Base-by-base conservation (phyloP, 305 asterid genomes). In the Fraxinus angustifolia region DNA sequence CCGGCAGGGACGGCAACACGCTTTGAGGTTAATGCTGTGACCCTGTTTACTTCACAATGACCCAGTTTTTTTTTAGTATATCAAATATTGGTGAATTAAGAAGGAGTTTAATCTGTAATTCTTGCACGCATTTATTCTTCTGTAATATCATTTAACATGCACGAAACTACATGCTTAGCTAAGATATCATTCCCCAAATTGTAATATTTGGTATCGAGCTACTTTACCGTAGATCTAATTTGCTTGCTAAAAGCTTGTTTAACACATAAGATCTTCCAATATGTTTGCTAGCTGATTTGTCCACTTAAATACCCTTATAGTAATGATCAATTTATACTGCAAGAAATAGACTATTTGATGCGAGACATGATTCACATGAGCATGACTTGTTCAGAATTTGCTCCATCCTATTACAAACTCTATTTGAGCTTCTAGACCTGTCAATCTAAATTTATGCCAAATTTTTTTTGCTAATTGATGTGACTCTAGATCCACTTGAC, bases 1-100 rank as follows among this genome's bases (percentile, higher is more conserved):
- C 98, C 97, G 33, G 93, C 97, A n/a, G 97, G 99, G 85, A 91
- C 96, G 81, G 98, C 97, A 75, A 91, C 88, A 16, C 92, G 97
- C 81, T 95, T 95, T 82, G 99, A 95, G 98, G 99, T 95, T 75
- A 82, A 79, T 60, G 71, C 81, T 83, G 83, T 84, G 74, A 82
- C 79, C 79, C 80, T 67, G 23, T 79, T 79, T 78, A 28, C 40
- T 82, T 86, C 83, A 74, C 28, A 77, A 67, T 75, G 36, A 78
- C 53, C 36, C 19, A 23, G 34, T 65, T 5, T 58, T 2, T 4
- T 8, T 0, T 14, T 10, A 2, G 5, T 62, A 23, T 10, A 23
- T 28, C 35, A 26, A 10, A 65, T 28, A 26, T 28, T 65, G 16
- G 17, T 23, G 73, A 65, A 65, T 26, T 65, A 62, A 77, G 48